Evolutionary conservation across 352 stramenopile species (phyloP).

Genomic region (Globisporangium spinosum): DNA sequence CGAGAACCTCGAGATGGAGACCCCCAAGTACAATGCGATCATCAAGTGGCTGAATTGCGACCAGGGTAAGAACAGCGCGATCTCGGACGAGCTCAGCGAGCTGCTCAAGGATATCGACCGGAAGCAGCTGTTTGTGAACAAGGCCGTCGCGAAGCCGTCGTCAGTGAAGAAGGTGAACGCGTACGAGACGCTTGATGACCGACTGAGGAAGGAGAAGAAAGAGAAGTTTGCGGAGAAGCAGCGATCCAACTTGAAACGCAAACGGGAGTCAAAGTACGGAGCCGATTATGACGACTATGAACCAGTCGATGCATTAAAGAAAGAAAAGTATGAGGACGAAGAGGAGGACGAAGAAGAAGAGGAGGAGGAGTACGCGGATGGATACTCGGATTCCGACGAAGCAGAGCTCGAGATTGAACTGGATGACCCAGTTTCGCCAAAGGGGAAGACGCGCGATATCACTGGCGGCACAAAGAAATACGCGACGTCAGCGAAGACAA

Average conservation of each 20-base stretch:
- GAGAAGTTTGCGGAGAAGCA: not conserved
- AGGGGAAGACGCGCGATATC: constrained; percentile 17
- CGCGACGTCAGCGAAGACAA: not conserved
- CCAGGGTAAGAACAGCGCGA: constrained; percentile 35
- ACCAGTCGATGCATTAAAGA: not conserved
- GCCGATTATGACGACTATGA: constrained; percentile 12
- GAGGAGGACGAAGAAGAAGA: constrained; percentile 19
- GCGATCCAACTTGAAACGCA: constrained; percentile 18
- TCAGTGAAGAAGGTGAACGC: constrained; percentile 17
- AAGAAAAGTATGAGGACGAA: constrained; percentile 20
- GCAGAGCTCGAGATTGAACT: constrained; percentile 32
- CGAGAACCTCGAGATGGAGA: constrained; percentile 27
- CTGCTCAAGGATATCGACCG: constrained; percentile 23
- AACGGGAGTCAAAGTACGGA: constrained; percentile 18
- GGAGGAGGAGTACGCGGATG: constrained; percentile 29
- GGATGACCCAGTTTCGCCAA: constrained; percentile 6
- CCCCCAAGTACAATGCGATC: constrained; percentile 45
- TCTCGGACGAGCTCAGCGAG: constrained; percentile 27
- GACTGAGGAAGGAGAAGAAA: constrained; percentile 28
- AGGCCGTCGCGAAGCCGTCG: not conserved
- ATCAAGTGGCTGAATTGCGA: constrained; percentile 57
- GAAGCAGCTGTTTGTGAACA: constrained; percentile 1
- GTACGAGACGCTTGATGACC: constrained; percentile 46
- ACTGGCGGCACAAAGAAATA: constrained; percentile 22
- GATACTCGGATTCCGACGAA: constrained; percentile 37